Evolutionary conservation across 805 yeast genomes (phyloP), one percentile per base, ranked within the genome.

Genomic region (Candida chilensis): DNA sequence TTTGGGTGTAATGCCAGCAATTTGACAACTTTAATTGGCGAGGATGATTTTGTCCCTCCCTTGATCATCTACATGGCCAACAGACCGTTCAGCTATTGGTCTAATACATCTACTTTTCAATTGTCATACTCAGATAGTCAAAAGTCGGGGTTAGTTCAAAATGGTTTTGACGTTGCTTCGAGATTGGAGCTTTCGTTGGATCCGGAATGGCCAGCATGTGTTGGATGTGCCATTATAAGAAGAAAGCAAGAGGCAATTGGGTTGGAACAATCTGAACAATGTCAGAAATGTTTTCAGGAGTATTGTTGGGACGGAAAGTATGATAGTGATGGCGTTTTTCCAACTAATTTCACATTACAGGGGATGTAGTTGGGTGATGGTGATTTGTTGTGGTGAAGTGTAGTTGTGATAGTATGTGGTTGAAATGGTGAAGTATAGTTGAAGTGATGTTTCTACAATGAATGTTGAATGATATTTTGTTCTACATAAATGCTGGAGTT

Each of bases 211-310:
- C 58, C 71, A 26, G 68, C 75, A 5, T 85, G 95, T 60, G 67
- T 85, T 29, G 83, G 82, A 3, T 85, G 95, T 64, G 95, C 94
- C 7, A 69, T 85, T 27, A 64, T 84, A 35, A 78, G 84, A 57
- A 74, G 95, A 50, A 71, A 79, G 25, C 77, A 78, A 47, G 92
- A 84, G 54, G 67, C 87, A 47, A 53, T 65, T 22, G 74, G 76
- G 17, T 53, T 63, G 21, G 62, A 69, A 12, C 79, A 80, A 35
- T 56, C 74, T n/a, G 75, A 65, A 2, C 85, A 81, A 46, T 86
- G 96, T 59, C 56, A 71, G 41, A 37, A 58, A 32, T 86, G 96
- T 50, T 83, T 86, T 50, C 54, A 60, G 20, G 61, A 59, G 5
- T 84, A 84, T 53, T 86, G 96, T 54, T 86, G 88, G 88, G 63